phyloP scores from a whole-genome alignment of 805 yeast genomes.

The Wickerhamiella azyma region DNA sequence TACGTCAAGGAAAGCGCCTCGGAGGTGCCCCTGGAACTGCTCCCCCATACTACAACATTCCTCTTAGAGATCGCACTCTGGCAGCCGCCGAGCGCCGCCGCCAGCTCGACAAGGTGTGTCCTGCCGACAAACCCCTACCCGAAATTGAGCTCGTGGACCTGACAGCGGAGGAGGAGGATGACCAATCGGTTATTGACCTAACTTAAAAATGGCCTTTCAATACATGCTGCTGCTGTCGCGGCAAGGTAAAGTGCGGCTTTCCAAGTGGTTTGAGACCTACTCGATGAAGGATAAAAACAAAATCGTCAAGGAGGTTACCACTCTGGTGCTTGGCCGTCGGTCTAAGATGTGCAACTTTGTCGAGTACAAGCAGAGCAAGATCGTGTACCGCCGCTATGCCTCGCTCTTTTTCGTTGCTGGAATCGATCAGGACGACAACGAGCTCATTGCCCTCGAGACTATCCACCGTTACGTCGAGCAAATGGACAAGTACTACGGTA shows the following conservation, averaged over 20 bases:
- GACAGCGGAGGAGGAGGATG: background rate
- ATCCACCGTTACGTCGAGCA: constrained; percentile 91
- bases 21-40: background rate
- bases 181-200: constrained; percentile 7
- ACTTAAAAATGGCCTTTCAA: constrained; percentile 49
- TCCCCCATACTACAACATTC: no score
- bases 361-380: constrained; percentile 72
- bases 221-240: constrained; percentile 73
- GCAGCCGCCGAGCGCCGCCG: constrained; percentile 51
- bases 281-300: constrained; percentile 77
- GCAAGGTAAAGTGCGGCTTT: constrained; percentile 86
- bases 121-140: constrained; percentile 8
- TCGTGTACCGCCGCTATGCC: constrained; percentile 86
- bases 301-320: constrained; percentile 72
- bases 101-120: constrained; percentile 16
- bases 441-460: constrained; percentile 67
- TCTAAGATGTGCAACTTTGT: constrained; percentile 92
- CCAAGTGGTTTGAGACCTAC: constrained; percentile 83
- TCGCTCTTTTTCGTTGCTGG: constrained; percentile 84
- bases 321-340: constrained; percentile 69
- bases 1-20: constrained; percentile 1
- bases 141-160: constrained; percentile 6
- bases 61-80: constrained; percentile 31
- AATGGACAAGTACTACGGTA: constrained; percentile 91
- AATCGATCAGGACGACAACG: constrained; percentile 72